These are phyloP conservation scores for Plantago major DNA, from an alignment of 257 asterid species.

Conservation along the genomic window DNA sequence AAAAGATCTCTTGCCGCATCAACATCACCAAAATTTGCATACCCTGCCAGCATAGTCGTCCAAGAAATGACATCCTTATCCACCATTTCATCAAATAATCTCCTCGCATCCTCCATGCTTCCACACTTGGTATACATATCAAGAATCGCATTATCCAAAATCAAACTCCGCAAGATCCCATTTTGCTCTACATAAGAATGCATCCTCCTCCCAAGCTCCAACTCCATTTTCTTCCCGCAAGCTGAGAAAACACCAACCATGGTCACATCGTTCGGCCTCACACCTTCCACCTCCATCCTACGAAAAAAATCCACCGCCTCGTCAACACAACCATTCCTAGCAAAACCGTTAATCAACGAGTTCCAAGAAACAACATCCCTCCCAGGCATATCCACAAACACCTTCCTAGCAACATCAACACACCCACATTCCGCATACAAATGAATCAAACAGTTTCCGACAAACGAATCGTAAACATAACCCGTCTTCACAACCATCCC, in stretches of 20 bases:
- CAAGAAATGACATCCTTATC: conserved; percentile 60
- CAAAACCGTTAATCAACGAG: conserved; percentile 66
- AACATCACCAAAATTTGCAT: conserved; percentile 57
- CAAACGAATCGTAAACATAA: conserved; percentile 47
- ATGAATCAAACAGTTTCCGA: conserved; percentile 55
- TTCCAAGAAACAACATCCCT: conserved; percentile 86
- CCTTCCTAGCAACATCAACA: conserved; percentile 46
- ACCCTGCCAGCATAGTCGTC: conserved; percentile 75
- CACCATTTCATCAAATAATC: conserved; percentile 46
- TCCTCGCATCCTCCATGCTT: conserved; percentile 46
- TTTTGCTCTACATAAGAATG: conserved; percentile 48
- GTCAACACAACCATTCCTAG: conserved; percentile 38
- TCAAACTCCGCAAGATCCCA: conserved; percentile 40
- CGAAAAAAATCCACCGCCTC: conserved; percentile 50
- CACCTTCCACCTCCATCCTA: conserved; percentile 48
- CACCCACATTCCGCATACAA: conserved; percentile 61
- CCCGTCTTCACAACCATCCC: conserved; percentile 69
- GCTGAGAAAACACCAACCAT: conserved; percentile 64
- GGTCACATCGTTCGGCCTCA: conserved; percentile 61
- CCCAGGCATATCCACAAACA: conserved; percentile 45
- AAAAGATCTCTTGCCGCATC: conserved; percentile 52
- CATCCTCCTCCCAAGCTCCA: conserved; percentile 52
- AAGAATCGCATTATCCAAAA: conserved; percentile 57
- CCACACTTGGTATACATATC: conserved; percentile 83
- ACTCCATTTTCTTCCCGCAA: conserved; percentile 53